Evolutionary conservation across 163 green algal species (phyloP).

Genomic region (Scenedesmus sp.): DNA sequence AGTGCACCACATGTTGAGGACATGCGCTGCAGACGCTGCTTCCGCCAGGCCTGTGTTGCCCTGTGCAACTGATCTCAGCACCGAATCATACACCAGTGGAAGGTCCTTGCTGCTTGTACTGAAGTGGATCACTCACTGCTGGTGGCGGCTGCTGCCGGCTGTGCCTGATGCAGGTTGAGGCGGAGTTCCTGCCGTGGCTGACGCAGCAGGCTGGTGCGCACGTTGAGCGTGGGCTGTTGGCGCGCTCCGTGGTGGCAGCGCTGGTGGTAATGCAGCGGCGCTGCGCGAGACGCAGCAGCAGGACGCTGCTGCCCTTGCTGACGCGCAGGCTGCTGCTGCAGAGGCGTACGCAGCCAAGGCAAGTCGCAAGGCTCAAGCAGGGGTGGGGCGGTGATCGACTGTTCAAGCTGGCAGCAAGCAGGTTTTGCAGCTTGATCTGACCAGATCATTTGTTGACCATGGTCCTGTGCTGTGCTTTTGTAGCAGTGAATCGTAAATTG

Average conservation of each 20-base stretch:
- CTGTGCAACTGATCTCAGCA: too few relatives aligned
- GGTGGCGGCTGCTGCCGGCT: neutral
- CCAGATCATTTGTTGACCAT: too few relatives aligned
- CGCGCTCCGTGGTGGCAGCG: conserved; percentile 60
- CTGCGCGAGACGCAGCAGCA: conserved; percentile 28
- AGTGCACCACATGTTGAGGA: too few relatives aligned
- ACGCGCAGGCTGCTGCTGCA: conserved; percentile 34
- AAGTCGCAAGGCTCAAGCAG: neutral
- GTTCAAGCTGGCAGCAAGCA: neutral
- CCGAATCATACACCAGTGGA: too few relatives aligned
- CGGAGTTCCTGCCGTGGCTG: conserved; percentile 87
- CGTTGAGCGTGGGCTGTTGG: conserved; percentile 62
- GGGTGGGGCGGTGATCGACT: neutral
- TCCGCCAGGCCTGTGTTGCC: neutral
- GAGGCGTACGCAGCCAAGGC: conserved; percentile 41
- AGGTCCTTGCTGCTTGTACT: too few relatives aligned
- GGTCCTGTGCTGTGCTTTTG: neutral
- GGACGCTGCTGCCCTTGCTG: conserved; percentile 22
- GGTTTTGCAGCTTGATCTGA: too few relatives aligned
- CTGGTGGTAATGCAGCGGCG: conserved; percentile 64
- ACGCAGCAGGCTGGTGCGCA: conserved; percentile 68
- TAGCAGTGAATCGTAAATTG: neutral
- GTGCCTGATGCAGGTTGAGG: conserved; percentile 60
- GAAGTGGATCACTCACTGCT: neutral
- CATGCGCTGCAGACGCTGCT: too few relatives aligned